Conservation (phyloP, 352 stramenopile genomes). For the Phytopythium kandeliae region DNA sequence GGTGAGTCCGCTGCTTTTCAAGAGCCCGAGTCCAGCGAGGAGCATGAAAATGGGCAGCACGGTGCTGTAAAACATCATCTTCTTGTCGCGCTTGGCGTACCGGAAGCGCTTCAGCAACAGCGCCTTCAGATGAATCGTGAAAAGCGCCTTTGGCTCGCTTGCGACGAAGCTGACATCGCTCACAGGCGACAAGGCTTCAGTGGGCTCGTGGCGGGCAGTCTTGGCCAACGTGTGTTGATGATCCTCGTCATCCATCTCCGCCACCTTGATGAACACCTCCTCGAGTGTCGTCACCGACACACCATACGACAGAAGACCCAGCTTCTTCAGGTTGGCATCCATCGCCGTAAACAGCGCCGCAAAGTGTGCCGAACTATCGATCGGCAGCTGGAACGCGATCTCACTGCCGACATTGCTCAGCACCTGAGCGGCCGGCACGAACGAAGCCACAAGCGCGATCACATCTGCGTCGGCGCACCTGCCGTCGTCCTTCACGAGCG, state of each 20-base stretch:
- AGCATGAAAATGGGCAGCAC: slow-evolving; percentile 48
- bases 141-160: too few relatives aligned
- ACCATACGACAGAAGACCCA: slow-evolving; percentile 40
- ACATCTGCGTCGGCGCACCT: slow-evolving; percentile 24
- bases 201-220: too few relatives aligned
- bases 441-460: slow-evolving; percentile 22
- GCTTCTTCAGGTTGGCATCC: slow-evolving; percentile 22
- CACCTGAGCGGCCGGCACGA: slow-evolving; percentile 28
- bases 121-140: slow-evolving; percentile 37
- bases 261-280: slow-evolving; percentile 76
- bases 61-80: slow-evolving; percentile 51
- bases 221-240: slow-evolving; percentile 37
- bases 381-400: slow-evolving; percentile 54
- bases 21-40: slow-evolving; percentile 39
- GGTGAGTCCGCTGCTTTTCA: slow-evolving; percentile 29
- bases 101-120: slow-evolving; percentile 58
- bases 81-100: slow-evolving; percentile 50
- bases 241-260: slow-evolving; percentile 26
- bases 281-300: slow-evolving; percentile 84
- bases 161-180: too few relatives aligned
- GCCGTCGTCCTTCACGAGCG: slow-evolving; percentile 45
- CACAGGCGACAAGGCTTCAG: too few relatives aligned
- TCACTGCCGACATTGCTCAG: slow-evolving; percentile 56
- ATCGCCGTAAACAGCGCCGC: slow-evolving; percentile 42
- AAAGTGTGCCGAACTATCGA: slow-evolving; percentile 37